phyloP scores from a whole-genome alignment of 2,329 filamentous ascomycete genomes.

The Talaromyces verruculosus region DNA sequence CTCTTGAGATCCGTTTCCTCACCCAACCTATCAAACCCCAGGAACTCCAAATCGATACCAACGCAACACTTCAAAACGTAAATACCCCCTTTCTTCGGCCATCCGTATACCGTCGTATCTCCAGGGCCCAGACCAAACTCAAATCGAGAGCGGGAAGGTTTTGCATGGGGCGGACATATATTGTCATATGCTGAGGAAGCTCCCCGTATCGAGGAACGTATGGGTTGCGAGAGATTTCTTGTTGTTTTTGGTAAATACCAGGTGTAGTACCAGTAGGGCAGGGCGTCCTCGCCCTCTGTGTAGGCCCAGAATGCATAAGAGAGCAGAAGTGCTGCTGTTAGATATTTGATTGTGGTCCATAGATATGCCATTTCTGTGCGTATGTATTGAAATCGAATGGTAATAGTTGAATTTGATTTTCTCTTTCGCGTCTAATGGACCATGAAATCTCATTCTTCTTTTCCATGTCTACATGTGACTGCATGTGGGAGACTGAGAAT shows the following conservation, averaged over 20 bases:
- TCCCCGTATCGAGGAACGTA: too few relatives aligned
- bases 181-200: too few relatives aligned
- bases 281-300: neutral
- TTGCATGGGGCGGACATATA: too few relatives aligned
- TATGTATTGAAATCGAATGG: neutral
- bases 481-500: neutral
- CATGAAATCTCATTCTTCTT: neutral
- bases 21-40: neutral
- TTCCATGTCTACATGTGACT: too few relatives aligned
- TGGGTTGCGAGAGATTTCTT: too few relatives aligned
- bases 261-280: neutral
- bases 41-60: neutral
- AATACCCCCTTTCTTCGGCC: neutral
- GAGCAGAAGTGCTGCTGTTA: neutral
- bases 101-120: neutral
- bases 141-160: neutral
- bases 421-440: neutral
- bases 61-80: neutral
- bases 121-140: neutral
- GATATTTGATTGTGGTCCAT: neutral
- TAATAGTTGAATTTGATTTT: neutral
- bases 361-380: neutral
- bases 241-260: neutral
- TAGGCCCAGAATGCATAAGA: neutral
- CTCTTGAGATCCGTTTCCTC: neutral